Evolutionary conservation across 2,329 filamentous ascomycete species (phyloP), one percentile per base, ranked within the genome.

Genomic region (Scedosporium dehoogii): DNA sequence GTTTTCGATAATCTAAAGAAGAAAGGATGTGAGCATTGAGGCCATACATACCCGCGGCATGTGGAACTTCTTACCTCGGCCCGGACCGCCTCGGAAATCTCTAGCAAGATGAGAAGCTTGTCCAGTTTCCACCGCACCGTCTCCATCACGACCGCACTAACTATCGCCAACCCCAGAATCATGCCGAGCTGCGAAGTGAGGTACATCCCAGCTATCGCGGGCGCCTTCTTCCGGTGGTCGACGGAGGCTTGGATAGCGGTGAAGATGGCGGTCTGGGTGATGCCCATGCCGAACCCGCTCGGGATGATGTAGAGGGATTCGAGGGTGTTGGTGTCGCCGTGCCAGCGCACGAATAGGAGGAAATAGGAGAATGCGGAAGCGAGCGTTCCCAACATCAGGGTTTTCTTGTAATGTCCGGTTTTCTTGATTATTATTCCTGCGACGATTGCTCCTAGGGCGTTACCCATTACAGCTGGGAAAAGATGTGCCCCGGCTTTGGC

Each of bases 391-490:
- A 83, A 59, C 0, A 83, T 74, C 0, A 85, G 74, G 0, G 85
- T 74, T 0, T 70, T 65, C 64, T 85, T 87, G 70, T 87, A 89
- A 1, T 77, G 76, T 0, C 86, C 85, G 0, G 84, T 88, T 21
- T 78, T 76, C 48, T 79, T 78, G 67, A 88, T 87, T 58, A 79
- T 75, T 0, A 75, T 67, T 0, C 88, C 87, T 0, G 85, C 79
- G 0, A 86, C 51, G 1, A 91, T 73, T 0, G 85, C 85, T 1
- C 86, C 87, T 0, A 84, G 64, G 0, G 87, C 83, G 66, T 91
- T 90, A 0, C 87, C 88, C 0, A 82, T 72, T 0, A 91, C 86
- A 0, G 87, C 84, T 0, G 88, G 88, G 48, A 90, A 78, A 0
- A 91, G 74, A 67, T 89, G 85, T 0, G 81, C 72, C 0, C 81